phyloP scores from a whole-genome alignment of 352 stramenopile species.

The Thalassiosira livingstoniorum region DNA sequence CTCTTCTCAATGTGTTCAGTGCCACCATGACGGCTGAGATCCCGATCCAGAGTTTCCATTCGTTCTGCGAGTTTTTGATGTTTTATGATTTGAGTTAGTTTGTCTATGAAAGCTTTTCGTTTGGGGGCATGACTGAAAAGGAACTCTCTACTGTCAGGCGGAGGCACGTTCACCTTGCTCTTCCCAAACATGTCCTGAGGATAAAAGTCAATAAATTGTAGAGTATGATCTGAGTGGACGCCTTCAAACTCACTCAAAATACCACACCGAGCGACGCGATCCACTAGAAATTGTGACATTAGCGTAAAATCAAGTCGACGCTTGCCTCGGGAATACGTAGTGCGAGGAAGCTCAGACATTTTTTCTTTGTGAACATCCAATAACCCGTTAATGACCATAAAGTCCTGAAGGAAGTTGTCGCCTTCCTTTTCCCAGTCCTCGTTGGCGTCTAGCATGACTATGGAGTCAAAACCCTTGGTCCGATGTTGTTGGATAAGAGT shows the following conservation, averaged over 20 bases:
- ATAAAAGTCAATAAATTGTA: not conserved
- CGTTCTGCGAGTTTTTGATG: not conserved
- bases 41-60: not conserved
- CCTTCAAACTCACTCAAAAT: not conserved
- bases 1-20: not conserved
- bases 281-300: not conserved
- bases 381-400: slow-evolving; percentile 7
- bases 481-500: not conserved
- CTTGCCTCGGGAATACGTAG: not conserved
- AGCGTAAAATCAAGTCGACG: slow-evolving; percentile 1
- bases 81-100: not conserved
- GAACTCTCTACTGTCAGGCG: not conserved
- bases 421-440: not conserved
- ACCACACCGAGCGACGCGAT: not conserved
- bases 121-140: not conserved
- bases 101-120: not conserved
- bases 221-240: not conserved
- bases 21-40: not conserved
- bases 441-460: too few species aligned
- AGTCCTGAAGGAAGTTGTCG: not conserved
- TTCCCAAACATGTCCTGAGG: not conserved
- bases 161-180: not conserved
- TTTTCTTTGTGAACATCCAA: slow-evolving; percentile 14
- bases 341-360: not conserved
- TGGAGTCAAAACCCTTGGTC: slow-evolving; percentile 2